A percentile compares a stretch with the other conserved stretches of the same genome.
phyloP scores from a whole-genome alignment of 352 stramenopile species.

The Phytophthora ramorum region DNA sequence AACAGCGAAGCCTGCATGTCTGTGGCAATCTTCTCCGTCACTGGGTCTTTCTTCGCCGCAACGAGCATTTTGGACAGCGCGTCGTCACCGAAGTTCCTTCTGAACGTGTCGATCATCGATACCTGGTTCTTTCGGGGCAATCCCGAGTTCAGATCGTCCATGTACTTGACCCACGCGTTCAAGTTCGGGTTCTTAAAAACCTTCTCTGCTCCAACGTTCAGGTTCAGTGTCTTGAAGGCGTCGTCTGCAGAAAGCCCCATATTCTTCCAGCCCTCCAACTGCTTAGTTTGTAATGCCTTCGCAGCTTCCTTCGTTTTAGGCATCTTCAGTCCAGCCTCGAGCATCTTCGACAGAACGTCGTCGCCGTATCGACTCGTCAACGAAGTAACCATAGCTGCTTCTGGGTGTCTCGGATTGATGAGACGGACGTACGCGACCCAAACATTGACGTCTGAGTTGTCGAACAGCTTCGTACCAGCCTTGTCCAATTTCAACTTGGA shows the following conservation, averaged over 20 bases:
- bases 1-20: background rate
- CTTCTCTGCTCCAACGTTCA: background rate
- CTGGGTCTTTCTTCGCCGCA: background rate
- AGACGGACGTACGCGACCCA: slow-evolving; percentile 3
- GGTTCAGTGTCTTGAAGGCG: background rate
- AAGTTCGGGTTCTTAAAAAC: background rate
- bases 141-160: background rate
- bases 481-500: slow-evolving; percentile 12
- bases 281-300: background rate
- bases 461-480: slow-evolving; percentile 2
- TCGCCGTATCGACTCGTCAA: slow-evolving; percentile 7
- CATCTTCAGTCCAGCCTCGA: background rate
- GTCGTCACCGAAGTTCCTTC: background rate
- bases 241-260: background rate
- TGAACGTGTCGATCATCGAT: slow-evolving; percentile 2
- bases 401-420: background rate
- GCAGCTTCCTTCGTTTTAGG: background rate
- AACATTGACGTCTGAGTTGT: slow-evolving; percentile 10
- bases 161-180: background rate
- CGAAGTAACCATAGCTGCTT: background rate
- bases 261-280: background rate
- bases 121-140: background rate
- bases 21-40: background rate
- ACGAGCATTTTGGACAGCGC: background rate
- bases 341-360: slow-evolving; percentile 3